Percentiles rank a stretch among this genome's conserved stretches.
Conservation (phyloP, 2,329 filamentous ascomycete species). For the Xylariaceae sp. region DNA sequence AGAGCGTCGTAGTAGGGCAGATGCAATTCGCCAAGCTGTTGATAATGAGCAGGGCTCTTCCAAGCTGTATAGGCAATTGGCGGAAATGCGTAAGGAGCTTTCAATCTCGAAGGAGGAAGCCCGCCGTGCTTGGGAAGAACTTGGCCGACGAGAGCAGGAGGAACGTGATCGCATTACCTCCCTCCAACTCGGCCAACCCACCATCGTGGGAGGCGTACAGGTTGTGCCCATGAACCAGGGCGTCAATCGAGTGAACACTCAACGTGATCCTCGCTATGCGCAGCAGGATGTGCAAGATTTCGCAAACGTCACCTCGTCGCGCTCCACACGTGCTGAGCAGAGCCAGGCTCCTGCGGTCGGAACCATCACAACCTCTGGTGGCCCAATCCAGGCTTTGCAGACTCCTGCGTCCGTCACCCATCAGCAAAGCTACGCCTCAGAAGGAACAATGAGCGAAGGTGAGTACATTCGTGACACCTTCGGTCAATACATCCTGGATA, state of each 20-base stretch:
- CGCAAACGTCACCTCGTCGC: slow-evolving; percentile 27
- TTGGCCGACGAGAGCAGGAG: slow-evolving; percentile 87
- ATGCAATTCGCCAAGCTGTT: slow-evolving; percentile 60
- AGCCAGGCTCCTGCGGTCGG: slow-evolving; percentile 40
- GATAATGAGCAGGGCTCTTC: slow-evolving; percentile 63
- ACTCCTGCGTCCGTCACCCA: slow-evolving; percentile 38
- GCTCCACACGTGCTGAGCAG: slow-evolving; percentile 34
- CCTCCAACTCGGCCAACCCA: slow-evolving; percentile 82
- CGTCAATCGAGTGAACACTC: slow-evolving; percentile 49
- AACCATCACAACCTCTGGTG: slow-evolving; percentile 37
- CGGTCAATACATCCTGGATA: slow-evolving; percentile 57
- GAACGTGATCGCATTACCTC: slow-evolving; percentile 81
- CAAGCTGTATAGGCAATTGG: slow-evolving; percentile 69
- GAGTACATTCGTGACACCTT: slow-evolving; percentile 63
- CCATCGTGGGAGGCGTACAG: slow-evolving; percentile 85
- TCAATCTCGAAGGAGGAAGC: slow-evolving; percentile 95
- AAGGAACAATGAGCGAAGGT: slow-evolving; percentile 61
- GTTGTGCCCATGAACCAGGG: slow-evolving; percentile 88
- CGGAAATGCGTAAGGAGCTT: slow-evolving; percentile 87
- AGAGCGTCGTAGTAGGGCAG: slow-evolving; percentile 64
- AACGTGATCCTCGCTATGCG: slow-evolving; percentile 35
- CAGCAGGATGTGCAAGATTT: slow-evolving; percentile 31
- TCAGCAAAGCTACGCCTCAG: slow-evolving; percentile 50
- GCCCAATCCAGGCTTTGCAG: slow-evolving; percentile 36
- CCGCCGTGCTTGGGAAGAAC: slow-evolving; percentile 91